Percentiles rank a stretch among this genome's conserved stretches.
Conservation (phyloP, 257 asterid species). For the Capsicum chinense region DNA sequence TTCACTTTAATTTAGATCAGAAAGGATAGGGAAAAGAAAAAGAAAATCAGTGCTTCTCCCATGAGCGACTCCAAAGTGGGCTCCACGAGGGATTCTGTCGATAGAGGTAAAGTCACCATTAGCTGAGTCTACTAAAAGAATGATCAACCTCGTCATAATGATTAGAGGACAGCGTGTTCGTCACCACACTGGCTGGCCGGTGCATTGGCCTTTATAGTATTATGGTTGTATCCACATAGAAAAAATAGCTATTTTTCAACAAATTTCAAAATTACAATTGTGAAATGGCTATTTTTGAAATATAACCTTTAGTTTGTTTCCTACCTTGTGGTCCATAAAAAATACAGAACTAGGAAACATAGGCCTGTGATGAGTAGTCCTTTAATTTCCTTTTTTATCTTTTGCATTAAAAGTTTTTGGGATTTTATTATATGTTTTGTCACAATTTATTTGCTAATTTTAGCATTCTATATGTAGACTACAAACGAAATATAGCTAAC, state of each 20-base stretch:
- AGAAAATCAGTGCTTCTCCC: too few relatives aligned
- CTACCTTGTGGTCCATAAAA: background rate
- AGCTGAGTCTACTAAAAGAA: too few relatives aligned
- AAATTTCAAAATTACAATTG: background rate
- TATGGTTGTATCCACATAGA: background rate
- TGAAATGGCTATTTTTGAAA: background rate
- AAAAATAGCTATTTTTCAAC: background rate
- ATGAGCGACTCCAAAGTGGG: too few relatives aligned
- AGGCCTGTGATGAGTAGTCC: conserved; percentile 2
- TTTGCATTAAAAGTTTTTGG: background rate
- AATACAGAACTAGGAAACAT: background rate
- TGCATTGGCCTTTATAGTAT: too few relatives aligned
- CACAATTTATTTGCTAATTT: background rate
- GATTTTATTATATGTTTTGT: background rate
- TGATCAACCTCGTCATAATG: too few relatives aligned
- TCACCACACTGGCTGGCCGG: too few relatives aligned
- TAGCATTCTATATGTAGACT: conserved; percentile 4
- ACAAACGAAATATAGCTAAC: background rate
- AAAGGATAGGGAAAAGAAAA: too few relatives aligned
- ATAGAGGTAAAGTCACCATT: too few relatives aligned
- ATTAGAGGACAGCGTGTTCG: too few relatives aligned
- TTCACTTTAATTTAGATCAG: background rate
- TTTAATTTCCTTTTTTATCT: conserved; percentile 5
- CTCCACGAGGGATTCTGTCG: too few relatives aligned
- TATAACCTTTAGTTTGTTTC: background rate